Base-by-base conservation (phyloP, 805 yeast genomes). In the Nakazawaea wyomingensis region DNA sequence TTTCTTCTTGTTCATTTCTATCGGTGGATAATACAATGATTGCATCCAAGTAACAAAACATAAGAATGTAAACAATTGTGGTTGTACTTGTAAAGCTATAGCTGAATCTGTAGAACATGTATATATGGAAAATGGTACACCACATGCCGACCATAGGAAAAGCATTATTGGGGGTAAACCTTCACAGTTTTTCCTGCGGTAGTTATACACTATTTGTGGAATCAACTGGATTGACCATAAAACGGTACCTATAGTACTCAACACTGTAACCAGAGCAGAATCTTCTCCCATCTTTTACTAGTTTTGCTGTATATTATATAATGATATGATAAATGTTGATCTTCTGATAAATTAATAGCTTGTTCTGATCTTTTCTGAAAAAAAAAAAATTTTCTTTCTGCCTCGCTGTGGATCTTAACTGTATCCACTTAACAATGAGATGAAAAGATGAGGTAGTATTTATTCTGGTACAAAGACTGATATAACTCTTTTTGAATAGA, bases 111-210 rank as follows among this genome's bases (percentile, higher is more conserved):
- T 78, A 1, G 81, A 77, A 39, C 85, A 66, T 54, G 90, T 89
- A 60, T 87, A 91, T n/a, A 86, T 82, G 11, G 83, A 80, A 59
- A 90, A 88, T 4, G 96, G 96, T 1, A 88, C 72, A 6, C 95
- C 96, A 43, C 63, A 56, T 50, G 59, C 59, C 1, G 86, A 78
- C 96, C 97, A 91, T n/a, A 88, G 65, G 49, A 87, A 78, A 85
- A 90, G 76, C 91, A 91, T 87, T 6, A 76, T 21, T 0, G 95
- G 90, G 0, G 97, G 96, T n/a, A 91, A 66, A 0, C 98, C 98
- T 13, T 82, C 85, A 44, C 96, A 83, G 59, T 88, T 80, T 54
- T 91, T 89, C 7, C 75, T 74, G 43, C 76, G 85, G 4, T 61
- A 52, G 59, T 85, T 87, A 59, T 81, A 72, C 41, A 82, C 71